These are phyloP conservation scores for Solanum chiquidenum DNA, from an alignment of 257 asterid genomes.

Conservation along the genomic window DNA sequence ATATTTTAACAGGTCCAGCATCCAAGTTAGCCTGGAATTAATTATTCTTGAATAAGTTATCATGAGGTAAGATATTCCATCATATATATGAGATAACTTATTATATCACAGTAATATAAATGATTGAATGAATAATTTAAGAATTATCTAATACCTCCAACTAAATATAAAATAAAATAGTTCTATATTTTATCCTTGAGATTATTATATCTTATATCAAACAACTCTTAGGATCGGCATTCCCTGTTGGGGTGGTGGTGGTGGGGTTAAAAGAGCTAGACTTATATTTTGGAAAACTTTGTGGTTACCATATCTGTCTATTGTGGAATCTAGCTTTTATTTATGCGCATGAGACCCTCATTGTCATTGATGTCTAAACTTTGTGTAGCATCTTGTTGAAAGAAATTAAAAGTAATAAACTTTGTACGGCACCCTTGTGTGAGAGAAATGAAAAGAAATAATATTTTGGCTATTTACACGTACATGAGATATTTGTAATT, in stretches of 20 bases:
- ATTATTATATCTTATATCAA: no score
- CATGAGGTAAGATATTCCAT: no score
- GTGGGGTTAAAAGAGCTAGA: no score
- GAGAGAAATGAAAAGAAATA: neutral
- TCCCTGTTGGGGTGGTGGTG: neutral
- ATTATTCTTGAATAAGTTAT: neutral
- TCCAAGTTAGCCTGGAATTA: neutral
- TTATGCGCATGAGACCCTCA: neutral
- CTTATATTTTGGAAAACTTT: neutral
- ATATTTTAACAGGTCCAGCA: neutral
- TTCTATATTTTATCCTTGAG: fast-evolving
- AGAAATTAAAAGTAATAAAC: neutral
- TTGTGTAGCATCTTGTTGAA: neutral
- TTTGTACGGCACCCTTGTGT: neutral
- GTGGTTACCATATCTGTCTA: neutral
- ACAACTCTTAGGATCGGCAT: neutral
- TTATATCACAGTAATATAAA: no score
- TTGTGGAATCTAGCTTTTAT: neutral
- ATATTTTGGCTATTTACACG: neutral
- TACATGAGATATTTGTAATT: neutral
- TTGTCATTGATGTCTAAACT: neutral
- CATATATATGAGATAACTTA: no score
- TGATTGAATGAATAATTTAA: no score
- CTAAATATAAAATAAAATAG: no score
- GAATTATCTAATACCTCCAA: no score